Conservation (phyloP, 1,139 yeast genomes). For the Nakaseomyces nivariensis region DNA sequence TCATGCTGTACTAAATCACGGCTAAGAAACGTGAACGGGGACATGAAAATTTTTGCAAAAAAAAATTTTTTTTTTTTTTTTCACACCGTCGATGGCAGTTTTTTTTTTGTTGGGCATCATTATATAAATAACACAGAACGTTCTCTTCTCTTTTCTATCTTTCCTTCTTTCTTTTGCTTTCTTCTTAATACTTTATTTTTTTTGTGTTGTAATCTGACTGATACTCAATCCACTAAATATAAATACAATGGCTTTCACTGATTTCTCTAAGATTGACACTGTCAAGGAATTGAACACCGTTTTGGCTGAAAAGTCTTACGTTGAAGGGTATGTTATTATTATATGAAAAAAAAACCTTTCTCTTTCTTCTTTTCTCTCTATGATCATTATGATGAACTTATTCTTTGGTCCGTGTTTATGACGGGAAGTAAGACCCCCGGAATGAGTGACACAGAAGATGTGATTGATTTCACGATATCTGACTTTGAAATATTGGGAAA, state of each 20-base stretch:
- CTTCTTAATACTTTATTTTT: too few relatives aligned
- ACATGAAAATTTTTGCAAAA: neutral
- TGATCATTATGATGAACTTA: slow-evolving; percentile 13
- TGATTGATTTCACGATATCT: slow-evolving; percentile 16
- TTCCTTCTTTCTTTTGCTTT: too few relatives aligned
- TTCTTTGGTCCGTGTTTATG: slow-evolving; percentile 90
- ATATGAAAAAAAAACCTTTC: too few relatives aligned
- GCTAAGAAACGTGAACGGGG: neutral
- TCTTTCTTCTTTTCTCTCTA: too few relatives aligned
- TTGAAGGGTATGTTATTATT: slow-evolving; percentile 66
- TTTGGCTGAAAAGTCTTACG: slow-evolving; percentile 86
- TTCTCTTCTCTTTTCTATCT: neutral
- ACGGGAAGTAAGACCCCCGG: slow-evolving; percentile 92
- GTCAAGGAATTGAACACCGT: slow-evolving; percentile 75
- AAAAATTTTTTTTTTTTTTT: neutral
- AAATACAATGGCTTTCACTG: slow-evolving; percentile 56
- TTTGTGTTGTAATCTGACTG: neutral
- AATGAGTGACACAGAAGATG: slow-evolving; percentile 46
- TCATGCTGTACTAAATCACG: neutral
- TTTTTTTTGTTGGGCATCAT: too few relatives aligned
- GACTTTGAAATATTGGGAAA: slow-evolving; percentile 5
- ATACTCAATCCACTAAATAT: slow-evolving; percentile 10
- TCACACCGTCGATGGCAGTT: too few relatives aligned
- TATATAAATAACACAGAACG: neutral
- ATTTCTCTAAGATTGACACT: slow-evolving; percentile 73